Percentiles rank a stretch among this genome's conserved stretches.
phyloP scores from a whole-genome alignment of 495 filamentous ascomycete species.

The Paragyromitra xinjiangensis region DNA sequence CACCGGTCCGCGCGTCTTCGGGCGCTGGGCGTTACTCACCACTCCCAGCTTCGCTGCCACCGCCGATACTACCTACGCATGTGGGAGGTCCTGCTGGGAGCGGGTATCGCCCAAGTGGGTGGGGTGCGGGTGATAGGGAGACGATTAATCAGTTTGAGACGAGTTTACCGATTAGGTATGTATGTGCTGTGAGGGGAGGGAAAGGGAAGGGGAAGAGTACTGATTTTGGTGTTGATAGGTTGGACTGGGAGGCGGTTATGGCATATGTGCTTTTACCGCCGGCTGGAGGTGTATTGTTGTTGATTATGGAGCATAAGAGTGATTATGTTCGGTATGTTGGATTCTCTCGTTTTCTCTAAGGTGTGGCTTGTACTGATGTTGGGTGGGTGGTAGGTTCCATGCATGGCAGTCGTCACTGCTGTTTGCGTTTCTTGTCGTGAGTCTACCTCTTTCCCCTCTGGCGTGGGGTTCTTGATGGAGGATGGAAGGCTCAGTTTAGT shows the following conservation, averaged over 20 bases:
- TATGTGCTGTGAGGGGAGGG: constrained; percentile 4
- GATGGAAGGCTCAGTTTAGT: constrained; percentile 37
- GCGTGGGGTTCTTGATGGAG: not conserved
- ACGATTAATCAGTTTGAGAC: constrained; percentile 73
- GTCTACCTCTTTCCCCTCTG: constrained; percentile 47
- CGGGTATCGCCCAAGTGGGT: constrained; percentile 59
- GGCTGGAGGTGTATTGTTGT: constrained; percentile 81
- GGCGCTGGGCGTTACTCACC: constrained; percentile 64
- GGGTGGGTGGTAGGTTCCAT: constrained; percentile 73
- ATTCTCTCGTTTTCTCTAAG: not conserved
- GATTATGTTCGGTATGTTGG: constrained; percentile 87
- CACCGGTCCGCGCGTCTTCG: constrained; percentile 62
- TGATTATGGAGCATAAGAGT: constrained; percentile 90
- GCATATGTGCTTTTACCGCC: constrained; percentile 90
- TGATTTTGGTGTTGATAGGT: constrained; percentile 40
- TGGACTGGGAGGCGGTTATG: constrained; percentile 86
- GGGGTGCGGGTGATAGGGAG: constrained; percentile 54
- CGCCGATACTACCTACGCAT: constrained; percentile 60
- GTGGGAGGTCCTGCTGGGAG: constrained; percentile 30
- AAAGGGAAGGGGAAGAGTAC: not conserved
- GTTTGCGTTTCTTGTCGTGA: constrained; percentile 83
- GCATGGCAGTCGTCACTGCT: constrained; percentile 93
- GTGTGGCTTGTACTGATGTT: constrained; percentile 20
- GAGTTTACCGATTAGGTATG: constrained; percentile 68
- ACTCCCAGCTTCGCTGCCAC: constrained; percentile 56